Base-by-base conservation (phyloP, 345 rosid species). In the Geranium rotundifolium region DNA sequence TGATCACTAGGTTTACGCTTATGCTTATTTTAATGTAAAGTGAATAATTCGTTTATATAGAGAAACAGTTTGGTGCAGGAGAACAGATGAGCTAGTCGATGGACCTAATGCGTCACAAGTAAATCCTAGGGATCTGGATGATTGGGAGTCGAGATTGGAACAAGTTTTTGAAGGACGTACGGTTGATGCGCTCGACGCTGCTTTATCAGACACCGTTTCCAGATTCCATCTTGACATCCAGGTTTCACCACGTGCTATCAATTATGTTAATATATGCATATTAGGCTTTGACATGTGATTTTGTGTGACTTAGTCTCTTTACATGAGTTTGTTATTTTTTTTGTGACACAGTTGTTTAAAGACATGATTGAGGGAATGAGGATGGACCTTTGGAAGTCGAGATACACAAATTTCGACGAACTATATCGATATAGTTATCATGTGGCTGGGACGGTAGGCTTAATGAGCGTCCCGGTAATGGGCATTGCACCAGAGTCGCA, bases 31-130 rank as follows among this genome's bases (percentile, higher is more conserved):
- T 23, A 23, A 23, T 23, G 27, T 23, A 23, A 23, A 23, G 27
- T 23, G 27, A 23, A 23, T 23, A 23, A 23, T 23, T 23, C 27
- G 27, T 23, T 23, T 23, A 23, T 2, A 23, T 23, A 23, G 27
- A 23, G 27, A 23, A 23, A 23, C 74, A 83, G 88, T 85, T 14
- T 81, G 91, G 85, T 80, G 88, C 72, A 79, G 79, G 64, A 81
- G 88, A 61, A 83, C 86, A 0, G 88, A 81, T 70, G 83, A 83
- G 59, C 67, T 81, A n/a, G 85, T 81, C 5, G 85, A 85, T 57
- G 91, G 86, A 0, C 86, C 86, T 0, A 83, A 78, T 55, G 83
- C 83, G 2, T 65, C 27, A 7, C 54, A 66, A 70, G 67, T 75
- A 80, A 70, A 63, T 64, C 57, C 79, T 14, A 16, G 62, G 0